Base-by-base conservation (phyloP, 2,329 filamentous ascomycete genomes). In the Tolypocladium sp. region DNA sequence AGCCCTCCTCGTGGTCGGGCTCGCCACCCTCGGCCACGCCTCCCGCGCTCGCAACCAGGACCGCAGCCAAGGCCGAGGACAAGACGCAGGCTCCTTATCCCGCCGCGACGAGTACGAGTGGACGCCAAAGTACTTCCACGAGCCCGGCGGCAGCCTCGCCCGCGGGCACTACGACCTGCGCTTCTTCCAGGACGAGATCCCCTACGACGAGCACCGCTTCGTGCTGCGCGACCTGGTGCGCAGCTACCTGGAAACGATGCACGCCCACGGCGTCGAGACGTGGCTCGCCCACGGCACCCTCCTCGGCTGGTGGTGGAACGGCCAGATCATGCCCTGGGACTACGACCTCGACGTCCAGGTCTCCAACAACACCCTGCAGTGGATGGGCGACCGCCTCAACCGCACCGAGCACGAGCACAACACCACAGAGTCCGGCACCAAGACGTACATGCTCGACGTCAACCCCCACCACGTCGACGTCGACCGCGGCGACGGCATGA, bases 281-380 rank as follows among this genome's bases (percentile, higher is more conserved):
- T 94, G 91, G 91, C 84, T 95, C 60, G 90, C 91, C 44, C 91
- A 95, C 71, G 91, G 91, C 55, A 92, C 90, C 5, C 75, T 94
- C 56, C 77, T 95, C 27, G 91, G 90, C 15, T 95, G 91, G 91
- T 94, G 89, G 89, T 95, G 91, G 91, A 93, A 91, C 70, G 82
- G 78, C 49, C 75, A 84, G 73, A 85, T 90, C 69, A 84, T 92
- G 76, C 89, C 90, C 0, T 92, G 90, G 90, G 90, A 94, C 72
- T 89, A 86, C 77, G 91, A 95, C 71, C 77, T 94, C 53, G 91
- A 95, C 72, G 89, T 90, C 0, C 91, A 94, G 73, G 85, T 94
- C 35, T 84, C 85, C 22, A 82, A 81, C 58, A 75, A 78, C 38
- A 92, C 90, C 1, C 78, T 94, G 53, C 72, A 77, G 41, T 84